Evolutionary conservation across 202 grass and related monocot genomes (phyloP).

Genomic region (Brachypodium distachyon): DNA sequence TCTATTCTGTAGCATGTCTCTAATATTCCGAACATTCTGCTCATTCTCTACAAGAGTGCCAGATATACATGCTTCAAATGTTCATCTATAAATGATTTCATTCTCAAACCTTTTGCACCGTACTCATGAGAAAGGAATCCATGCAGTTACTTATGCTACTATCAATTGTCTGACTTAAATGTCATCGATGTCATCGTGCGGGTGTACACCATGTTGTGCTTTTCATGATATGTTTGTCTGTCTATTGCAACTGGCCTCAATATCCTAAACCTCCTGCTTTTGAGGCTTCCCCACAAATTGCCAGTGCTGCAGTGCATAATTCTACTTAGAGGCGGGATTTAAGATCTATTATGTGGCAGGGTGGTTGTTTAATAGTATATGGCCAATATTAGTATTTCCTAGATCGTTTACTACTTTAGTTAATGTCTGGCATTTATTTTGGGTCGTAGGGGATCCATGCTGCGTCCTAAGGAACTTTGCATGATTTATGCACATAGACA

Average conservation of each 20-base stretch:
- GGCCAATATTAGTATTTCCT: not conserved
- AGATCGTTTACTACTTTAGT: not conserved
- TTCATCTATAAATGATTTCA: not conserved
- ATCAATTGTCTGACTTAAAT: not conserved
- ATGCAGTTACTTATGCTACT: not conserved
- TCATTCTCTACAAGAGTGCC: not conserved
- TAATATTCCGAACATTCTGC: not conserved
- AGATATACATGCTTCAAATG: not conserved
- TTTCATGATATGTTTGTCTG: not conserved
- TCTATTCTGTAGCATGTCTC: not conserved
- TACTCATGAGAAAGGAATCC: not conserved
- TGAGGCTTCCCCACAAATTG: not conserved
- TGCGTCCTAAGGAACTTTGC: not conserved
- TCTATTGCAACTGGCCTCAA: not conserved
- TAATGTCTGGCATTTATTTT: not conserved
- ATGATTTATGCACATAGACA: not conserved
- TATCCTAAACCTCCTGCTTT: not conserved
- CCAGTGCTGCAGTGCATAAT: not conserved
- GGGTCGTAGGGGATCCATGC: not conserved
- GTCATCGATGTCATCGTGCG: not conserved
- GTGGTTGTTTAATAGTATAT: not conserved
- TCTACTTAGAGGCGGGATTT: not conserved
- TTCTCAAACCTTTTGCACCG: not conserved
- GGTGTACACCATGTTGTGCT: not conserved
- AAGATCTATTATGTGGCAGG: not conserved